Base-by-base conservation (phyloP, 192 early-diverging fungal genomes). In the Borealophlyctis nickersoniae region DNA sequence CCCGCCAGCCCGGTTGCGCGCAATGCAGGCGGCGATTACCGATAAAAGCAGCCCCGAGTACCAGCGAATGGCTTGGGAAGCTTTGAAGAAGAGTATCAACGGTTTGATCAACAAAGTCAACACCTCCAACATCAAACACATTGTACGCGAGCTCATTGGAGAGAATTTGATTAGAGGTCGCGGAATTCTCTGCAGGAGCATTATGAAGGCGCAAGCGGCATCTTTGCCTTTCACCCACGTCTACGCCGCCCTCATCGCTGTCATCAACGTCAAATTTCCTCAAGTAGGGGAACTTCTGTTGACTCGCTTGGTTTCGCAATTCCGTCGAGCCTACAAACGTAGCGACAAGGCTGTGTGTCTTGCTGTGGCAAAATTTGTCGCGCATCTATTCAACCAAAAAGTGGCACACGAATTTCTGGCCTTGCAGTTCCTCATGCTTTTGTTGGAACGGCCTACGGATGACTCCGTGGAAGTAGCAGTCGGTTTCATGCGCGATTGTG, bases 401-500 rank as follows among this genome's bases (percentile, higher is more conserved):
- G 86, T 98, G 5, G 88, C 85, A 0, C 80, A 95, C 68, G 94
- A 96, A 74, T 82, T 96, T 34, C 68, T 98, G 11, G 92, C 91
- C 2, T 80, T 98, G 56, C 88, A 96, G 69, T 80, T 95, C 22
- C 73, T 96, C 32, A 81, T 84, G 5, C 73, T 98, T 50, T 72
- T 98, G 31, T 77, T 96, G 7, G 81, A 92, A 79, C 74, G 88
- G 62, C 60, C 92, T 80, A 98, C 95, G 0, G 91, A 94, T 57
- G 94, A 98, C 72, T 95, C 94, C 36, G 93, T 98, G 1, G 94
- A 96, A 64, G 91, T 96, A 33, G 94, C 92, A 13, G 93, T 98
- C 22, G 90, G 92, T 0, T 95, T 96, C 72, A 90, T 92, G 83
- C 86, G 89, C 30, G 92, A 95, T 61, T 84, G 86, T 32, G 95